phyloP scores from a whole-genome alignment of 2,329 filamentous ascomycete species.

The Chaetomium sp. region DNA sequence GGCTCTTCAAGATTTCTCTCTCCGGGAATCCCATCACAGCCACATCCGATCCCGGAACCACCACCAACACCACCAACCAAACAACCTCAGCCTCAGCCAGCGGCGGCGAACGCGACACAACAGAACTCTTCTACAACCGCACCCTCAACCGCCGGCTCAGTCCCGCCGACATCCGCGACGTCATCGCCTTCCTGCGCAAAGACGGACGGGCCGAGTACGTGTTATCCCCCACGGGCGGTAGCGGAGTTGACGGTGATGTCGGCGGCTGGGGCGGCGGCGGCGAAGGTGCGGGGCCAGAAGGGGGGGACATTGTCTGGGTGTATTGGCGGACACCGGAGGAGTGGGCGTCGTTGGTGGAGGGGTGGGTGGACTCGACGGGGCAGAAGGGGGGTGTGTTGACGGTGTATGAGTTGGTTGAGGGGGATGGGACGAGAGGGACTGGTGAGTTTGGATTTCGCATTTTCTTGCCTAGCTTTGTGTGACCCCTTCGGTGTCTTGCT shows the following conservation, averaged over 20 bases:
- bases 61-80: slow-evolving; percentile 29
- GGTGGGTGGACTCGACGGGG: slow-evolving; percentile 79
- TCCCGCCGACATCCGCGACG: slow-evolving; percentile 47
- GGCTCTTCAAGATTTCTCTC: slow-evolving; percentile 68
- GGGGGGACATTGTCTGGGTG: slow-evolving; percentile 55
- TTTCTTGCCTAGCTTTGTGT: neutral
- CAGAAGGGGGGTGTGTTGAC: slow-evolving; percentile 88
- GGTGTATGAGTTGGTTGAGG: slow-evolving; percentile 82
- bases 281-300: neutral
- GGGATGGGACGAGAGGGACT: slow-evolving; percentile 68
- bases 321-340: slow-evolving; percentile 86
- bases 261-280: slow-evolving; percentile 5
- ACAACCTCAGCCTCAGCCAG: slow-evolving; percentile 14
- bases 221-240: slow-evolving; percentile 5
- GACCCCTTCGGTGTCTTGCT: neutral
- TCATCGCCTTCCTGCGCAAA: slow-evolving; percentile 53
- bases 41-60: slow-evolving; percentile 27
- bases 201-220: slow-evolving; percentile 61
- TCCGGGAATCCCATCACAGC: slow-evolving; percentile 44
- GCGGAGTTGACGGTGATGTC: slow-evolving; percentile 26
- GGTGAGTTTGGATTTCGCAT: slow-evolving; percentile 39
- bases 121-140: slow-evolving; percentile 52
- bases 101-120: slow-evolving; percentile 31
- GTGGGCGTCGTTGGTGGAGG: slow-evolving; percentile 74
- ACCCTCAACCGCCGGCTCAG: slow-evolving; percentile 45